Evolutionary conservation across 2,329 filamentous ascomycete species (phyloP).

Genomic region (Daldinia eschscholtzii): DNA sequence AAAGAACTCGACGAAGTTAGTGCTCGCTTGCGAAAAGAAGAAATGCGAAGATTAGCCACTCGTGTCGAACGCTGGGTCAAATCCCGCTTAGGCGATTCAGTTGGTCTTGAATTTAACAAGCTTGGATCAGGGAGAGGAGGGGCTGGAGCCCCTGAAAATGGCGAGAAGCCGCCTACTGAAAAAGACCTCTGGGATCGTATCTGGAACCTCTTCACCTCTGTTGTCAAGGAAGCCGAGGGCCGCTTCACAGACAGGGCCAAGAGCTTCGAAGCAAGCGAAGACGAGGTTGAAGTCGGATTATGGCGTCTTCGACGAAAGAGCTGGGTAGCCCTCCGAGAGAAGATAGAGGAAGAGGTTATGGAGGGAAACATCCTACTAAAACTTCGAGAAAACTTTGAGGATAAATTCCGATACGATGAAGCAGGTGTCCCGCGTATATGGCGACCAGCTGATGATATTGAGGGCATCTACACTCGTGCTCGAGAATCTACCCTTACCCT

Average conservation of each 20-base stretch:
- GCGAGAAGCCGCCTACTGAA: conserved; percentile 79
- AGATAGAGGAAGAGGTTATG: conserved; percentile 97
- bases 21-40: conserved; percentile 86
- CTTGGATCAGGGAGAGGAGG: conserved; percentile 89
- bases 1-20: conserved; percentile 94
- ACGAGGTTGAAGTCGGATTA: conserved; percentile 91
- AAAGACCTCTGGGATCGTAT: conserved; percentile 96
- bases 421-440: conserved; percentile 95
- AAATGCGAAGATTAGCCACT: conserved; percentile 92
- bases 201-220: conserved; percentile 86
- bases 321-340: conserved; percentile 89
- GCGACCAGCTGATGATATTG: conserved; percentile 96
- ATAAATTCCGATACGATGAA: conserved; percentile 98
- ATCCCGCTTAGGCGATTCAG: conserved; percentile 85
- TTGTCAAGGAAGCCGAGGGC: conserved; percentile 86
- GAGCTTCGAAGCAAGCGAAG: conserved; percentile 91
- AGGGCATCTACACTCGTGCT: conserved; percentile 92
- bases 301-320: conserved; percentile 95
- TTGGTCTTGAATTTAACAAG: conserved; percentile 96
- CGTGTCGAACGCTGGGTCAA: conserved; percentile 95
- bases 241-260: conserved; percentile 89
- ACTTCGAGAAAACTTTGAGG: conserved; percentile 97
- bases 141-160: conserved; percentile 81
- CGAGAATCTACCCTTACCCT: conserved; percentile 92
- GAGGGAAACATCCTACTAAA: conserved; percentile 97